These are phyloP conservation scores for Kwoniella shivajii DNA, from an alignment of 1,284 basidiomycete species.

Conservation along the genomic window DNA sequence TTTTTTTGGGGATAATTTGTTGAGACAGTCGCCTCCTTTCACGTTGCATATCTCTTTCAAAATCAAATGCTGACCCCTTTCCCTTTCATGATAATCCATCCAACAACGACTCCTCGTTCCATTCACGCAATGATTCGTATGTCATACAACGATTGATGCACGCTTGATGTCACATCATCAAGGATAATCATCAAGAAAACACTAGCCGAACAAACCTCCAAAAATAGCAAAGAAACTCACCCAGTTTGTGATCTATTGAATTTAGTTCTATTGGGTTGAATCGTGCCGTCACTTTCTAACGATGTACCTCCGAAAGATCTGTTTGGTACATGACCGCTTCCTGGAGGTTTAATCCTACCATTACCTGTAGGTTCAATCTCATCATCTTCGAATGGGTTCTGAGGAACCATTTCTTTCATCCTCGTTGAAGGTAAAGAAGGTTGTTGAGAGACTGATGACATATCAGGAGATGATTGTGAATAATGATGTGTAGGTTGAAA, in stretches of 20 bases:
- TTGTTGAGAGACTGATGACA: constrained; percentile 19
- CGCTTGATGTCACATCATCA: background rate
- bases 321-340: constrained; percentile 8
- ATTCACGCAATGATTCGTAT: background rate
- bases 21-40: background rate
- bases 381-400: constrained; percentile 41
- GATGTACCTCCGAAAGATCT: background rate
- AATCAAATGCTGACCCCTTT: background rate
- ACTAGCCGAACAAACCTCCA: background rate
- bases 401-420: constrained; percentile 14
- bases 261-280: constrained; percentile 30
- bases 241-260: constrained; percentile 30
- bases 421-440: constrained; percentile 21
- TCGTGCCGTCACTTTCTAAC: constrained; percentile 21
- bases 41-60: background rate
- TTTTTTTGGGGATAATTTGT: background rate
- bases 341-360: constrained; percentile 25
- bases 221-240: constrained; percentile 23
- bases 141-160: background rate
- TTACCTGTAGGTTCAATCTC: constrained; percentile 31
- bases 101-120: no score
- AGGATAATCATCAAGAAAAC: background rate
- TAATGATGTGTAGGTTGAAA: constrained; percentile 22
- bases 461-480: constrained; percentile 26
- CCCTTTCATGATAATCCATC: no score